phyloP scores from a whole-genome alignment of 129 eudicot species.

The Lactuca saligna region DNA sequence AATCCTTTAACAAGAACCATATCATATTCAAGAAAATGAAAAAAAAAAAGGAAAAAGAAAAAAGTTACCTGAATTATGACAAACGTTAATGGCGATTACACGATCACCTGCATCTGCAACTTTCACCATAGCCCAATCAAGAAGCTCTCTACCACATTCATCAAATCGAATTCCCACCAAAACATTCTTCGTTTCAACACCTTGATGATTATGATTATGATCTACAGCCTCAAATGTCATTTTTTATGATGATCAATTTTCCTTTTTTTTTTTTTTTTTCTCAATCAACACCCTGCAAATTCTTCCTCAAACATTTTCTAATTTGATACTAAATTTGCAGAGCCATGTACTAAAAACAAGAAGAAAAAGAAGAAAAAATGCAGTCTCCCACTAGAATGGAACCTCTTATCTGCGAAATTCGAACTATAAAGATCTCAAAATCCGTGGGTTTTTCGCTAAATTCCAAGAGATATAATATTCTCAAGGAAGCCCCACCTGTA shows the following conservation, averaged over 20 bases:
- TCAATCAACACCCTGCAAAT: slow-evolving; percentile 26
- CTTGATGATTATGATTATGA: slow-evolving; percentile 32
- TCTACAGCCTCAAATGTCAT: slow-evolving; percentile 41
- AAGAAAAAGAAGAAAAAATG: slow-evolving; percentile 24
- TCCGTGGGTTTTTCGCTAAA: slow-evolving; percentile 28
- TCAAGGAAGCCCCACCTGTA: slow-evolving; percentile 33
- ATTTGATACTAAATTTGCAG: slow-evolving; percentile 33
- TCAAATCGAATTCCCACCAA: slow-evolving; percentile 83
- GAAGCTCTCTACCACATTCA: slow-evolving; percentile 59
- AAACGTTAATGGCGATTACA: slow-evolving; percentile 76
- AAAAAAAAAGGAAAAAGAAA: too few relatives aligned
- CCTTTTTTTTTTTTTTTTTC: not conserved
- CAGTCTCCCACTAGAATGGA: slow-evolving; percentile 15
- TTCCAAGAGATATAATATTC: slow-evolving; percentile 22
- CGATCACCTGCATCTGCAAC: slow-evolving; percentile 84
- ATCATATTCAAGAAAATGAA: slow-evolving; percentile 5
- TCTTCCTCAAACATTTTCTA: slow-evolving; percentile 16
- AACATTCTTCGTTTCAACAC: slow-evolving; percentile 52
- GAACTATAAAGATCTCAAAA: slow-evolving; percentile 36
- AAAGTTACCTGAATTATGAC: slow-evolving; percentile 63
- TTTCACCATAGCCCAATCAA: slow-evolving; percentile 87
- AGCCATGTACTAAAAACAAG: slow-evolving; percentile 26
- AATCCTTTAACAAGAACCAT: slow-evolving; percentile 15
- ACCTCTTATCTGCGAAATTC: slow-evolving; percentile 17
- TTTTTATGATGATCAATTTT: slow-evolving; percentile 1